A percentile compares a stretch with the other conserved stretches of the same genome.
Conservation (phyloP, 2,329 filamentous ascomycete genomes). For the Trichoderma atroviride region DNA sequence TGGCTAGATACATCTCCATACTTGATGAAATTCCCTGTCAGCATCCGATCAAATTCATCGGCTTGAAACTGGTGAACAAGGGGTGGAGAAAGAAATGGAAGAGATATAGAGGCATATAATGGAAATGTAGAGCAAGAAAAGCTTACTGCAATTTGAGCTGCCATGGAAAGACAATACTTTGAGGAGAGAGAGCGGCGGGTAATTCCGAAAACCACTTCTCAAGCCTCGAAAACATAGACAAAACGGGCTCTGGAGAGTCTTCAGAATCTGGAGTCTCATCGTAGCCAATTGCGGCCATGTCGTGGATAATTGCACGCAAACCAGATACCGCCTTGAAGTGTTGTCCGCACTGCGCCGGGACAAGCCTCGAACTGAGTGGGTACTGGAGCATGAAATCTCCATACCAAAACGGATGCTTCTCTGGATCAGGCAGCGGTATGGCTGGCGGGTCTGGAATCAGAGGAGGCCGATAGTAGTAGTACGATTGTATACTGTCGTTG, state of each 20-base stretch:
- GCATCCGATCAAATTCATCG: not conserved
- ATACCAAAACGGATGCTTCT: conserved; percentile 33
- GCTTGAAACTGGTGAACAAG: not conserved
- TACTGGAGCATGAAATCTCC: conserved; percentile 40
- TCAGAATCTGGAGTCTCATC: not conserved
- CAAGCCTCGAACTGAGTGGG: conserved; percentile 30
- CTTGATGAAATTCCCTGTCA: not conserved
- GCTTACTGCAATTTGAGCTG: conserved; percentile 40
- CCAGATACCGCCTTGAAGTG: conserved; percentile 35
- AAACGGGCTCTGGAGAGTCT: conserved; percentile 23
- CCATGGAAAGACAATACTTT: conserved; percentile 34
- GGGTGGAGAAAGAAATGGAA: no score
- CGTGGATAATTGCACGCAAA: conserved; percentile 38
- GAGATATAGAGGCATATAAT: no score
- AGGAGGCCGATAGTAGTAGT: conserved; percentile 29
- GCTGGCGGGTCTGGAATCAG: conserved; percentile 35
- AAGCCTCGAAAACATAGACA: conserved; percentile 28
- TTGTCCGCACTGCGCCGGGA: conserved; percentile 33
- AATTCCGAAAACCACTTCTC: conserved; percentile 33
- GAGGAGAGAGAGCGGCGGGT: conserved; percentile 32
- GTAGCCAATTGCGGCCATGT: conserved; percentile 28
- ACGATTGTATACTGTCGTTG: conserved; percentile 7
- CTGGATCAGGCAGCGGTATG: conserved; percentile 33
- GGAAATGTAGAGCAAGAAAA: not conserved
- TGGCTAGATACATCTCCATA: conserved; percentile 21